Base-by-base conservation (phyloP, 148 eudicot genomes). In the Gaultheria prostrata region DNA sequence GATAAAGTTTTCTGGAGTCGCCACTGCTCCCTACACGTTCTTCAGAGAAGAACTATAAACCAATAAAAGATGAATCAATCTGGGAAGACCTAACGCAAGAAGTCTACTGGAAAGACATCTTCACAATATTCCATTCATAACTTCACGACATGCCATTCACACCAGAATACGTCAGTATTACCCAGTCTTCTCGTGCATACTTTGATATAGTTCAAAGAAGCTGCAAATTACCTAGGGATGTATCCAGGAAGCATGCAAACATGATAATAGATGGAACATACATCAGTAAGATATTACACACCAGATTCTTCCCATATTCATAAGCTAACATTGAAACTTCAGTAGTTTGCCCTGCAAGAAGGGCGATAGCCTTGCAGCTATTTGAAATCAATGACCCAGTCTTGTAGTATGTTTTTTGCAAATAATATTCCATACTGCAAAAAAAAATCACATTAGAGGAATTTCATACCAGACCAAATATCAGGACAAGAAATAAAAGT, bases 291-390 rank as follows among this genome's bases (percentile, higher is more conserved):
- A 43, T 63, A 7, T 74, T 79, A 91, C 94, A 63, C 35, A 91
- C 98, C 95, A 96, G 92, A 90, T 96, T 96, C 84, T 90, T 96
- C 78, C 98, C 98, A 84, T 96, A 96, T 57, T 94, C 98, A 85
- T 79, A 93, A 49, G 98, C 98, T 87, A 93, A 82, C 11, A 87
- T 87, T 72, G 98, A 91, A 85, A 94, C 97, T 85, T 96, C 98
- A 6, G 97, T 85, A 61, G 94, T 91, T 87, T 96, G 97, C 78
- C 98, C 98, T 48, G 97, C 93, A 78, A 96, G 95, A 86, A 96
- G 92, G 76, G 98, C 98, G 90, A 94, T 89, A 33, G 98, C 94
- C 85, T 96, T 93, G 93, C 95, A 96, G 88, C 98, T 96, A 88
- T 96, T 96, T 71, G 98, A 94, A 71, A 96, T 93, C 83, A 96